Base-by-base conservation (phyloP, 768 basidiomycete species). In the Pulveroboletus sp. region DNA sequence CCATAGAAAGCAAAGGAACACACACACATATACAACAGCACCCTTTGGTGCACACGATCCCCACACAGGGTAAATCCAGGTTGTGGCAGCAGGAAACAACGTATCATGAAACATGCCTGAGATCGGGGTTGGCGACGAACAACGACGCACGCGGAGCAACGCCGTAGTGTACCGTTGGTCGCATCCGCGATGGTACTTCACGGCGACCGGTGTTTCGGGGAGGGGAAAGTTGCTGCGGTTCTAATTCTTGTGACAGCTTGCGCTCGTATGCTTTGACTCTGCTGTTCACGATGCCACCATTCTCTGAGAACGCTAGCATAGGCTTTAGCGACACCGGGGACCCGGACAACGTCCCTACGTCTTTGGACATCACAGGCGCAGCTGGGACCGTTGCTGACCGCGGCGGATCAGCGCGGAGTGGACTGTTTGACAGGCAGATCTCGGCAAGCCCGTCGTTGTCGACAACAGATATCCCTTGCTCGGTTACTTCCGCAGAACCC, bases 121-220 rank as follows among this genome's bases (percentile, higher is more conserved):
- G 46, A 51, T 63, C 62, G 33, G 89, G 87, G 66, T 91, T 90
- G 21, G 85, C 84, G 45, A 91, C 75, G 57, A 80, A 90, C 28
- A 91, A 72, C 54, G 80, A 79, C 17, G 78, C 68, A 52, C 78
- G 76, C 21, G 81, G 80, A 32, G 76, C 82, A 31, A 89, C 74
- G 11, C 86, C 86, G 63, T 89, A 90, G 26, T 77, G 73, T 33
- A 82, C 71, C 38, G 64, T 66, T 44, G 68, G 56, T 45, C 70
- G 67, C 45, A 70, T 67, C 60, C 68, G 74, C 52, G 64, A 70
- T 42, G 70, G 60, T 50, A 66, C 65, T 59, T 78, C 77, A 45
- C 56, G 66, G 44, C 67, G 69, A 59, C 66, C 74, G 17, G 72
- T 75, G 57, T 74, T 77, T 44, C 62, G 68, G 31, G 69, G 64